Base-by-base conservation (phyloP, 2,329 filamentous ascomycete genomes). In the Verruconis gallopava region DNA sequence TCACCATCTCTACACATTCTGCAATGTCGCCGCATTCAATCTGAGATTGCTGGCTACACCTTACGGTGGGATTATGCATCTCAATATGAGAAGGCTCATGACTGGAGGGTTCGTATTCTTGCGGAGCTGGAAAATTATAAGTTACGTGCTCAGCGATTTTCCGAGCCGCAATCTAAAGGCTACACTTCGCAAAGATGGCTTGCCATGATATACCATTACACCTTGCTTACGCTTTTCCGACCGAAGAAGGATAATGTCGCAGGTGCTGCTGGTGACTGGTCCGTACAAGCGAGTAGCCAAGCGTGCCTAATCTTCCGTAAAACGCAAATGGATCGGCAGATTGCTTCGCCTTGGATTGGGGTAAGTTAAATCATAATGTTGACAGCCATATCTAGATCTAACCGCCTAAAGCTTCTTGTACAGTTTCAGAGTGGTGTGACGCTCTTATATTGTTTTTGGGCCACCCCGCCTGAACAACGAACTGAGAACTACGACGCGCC, bases 391-490 rank as follows among this genome's bases (percentile, higher is more conserved):
- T 9, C 9, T 9, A 30, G n/a, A 30, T 9, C 25, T 17, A 3
- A n/a, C 19, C 13, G 3, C 3, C 3, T 5, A 9, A 19, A 50
- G 48, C 44, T 51, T 3, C 38, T 51, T 2, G 49, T 50, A 0
- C 49, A 51, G 38, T 62, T 61, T 42, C 55, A 60, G 44, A 58
- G 53, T 3, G 58, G 59, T 5, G 51, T 60, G 1, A 56, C 57
- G 0, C 50, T 63, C 2, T 42, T 62, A 3, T 60, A 61, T 45
- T 60, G 58, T 45, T 59, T 58, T 46, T 61, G 51, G 46, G 55
- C 56, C 13, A 59, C 57, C 5, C 57, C 58, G 3, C 54, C 53
- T 1, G 45, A 52, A 19, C 47, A 48, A 4, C 44, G 57, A 38
- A 55, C 54, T 0, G 49, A 52, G 1, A 56, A 50, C 12, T 61